A percentile compares a stretch with the other conserved stretches of the same genome.
These are phyloP conservation scores for Penicillium simplicissimum DNA, from an alignment of 495 filamentous ascomycete genomes.

Conservation along the genomic window DNA sequence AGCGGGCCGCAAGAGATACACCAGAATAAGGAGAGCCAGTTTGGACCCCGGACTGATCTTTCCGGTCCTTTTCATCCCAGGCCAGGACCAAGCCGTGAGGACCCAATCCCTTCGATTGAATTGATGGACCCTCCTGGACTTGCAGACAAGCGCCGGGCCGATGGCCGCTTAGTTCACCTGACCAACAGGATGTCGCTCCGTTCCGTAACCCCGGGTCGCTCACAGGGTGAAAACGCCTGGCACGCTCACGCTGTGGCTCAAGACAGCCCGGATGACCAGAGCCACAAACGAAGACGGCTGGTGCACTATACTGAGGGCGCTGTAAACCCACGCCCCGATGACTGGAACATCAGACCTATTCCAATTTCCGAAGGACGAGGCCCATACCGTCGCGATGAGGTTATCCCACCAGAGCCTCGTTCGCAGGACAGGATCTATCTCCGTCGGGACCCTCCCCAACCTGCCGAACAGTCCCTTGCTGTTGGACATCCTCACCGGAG, in stretches of 20 bases:
- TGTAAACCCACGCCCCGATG: conserved; percentile 11
- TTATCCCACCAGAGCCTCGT: conserved; percentile 23
- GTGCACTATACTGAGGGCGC: conserved; percentile 24
- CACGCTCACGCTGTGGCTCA: conserved; percentile 9
- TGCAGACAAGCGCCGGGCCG: conserved; percentile 28
- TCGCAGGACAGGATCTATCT: conserved; percentile 22
- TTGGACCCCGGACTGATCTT: conserved; percentile 21
- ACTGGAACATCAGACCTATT: conserved; percentile 19
- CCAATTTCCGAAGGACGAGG: conserved; percentile 21
- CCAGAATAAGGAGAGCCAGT: conserved; percentile 21
- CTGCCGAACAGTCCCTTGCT: conserved; percentile 19
- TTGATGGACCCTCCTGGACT: conserved; percentile 41
- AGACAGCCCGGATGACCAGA: conserved; percentile 25
- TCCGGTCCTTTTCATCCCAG: conserved; percentile 21
- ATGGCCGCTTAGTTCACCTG: conserved; percentile 34
- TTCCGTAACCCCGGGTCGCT: conserved; percentile 36
- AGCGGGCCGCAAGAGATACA: conserved; percentile 33
- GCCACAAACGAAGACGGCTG: conserved; percentile 38
- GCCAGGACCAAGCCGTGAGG: conserved; percentile 28
- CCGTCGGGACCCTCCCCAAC: conserved; percentile 26
- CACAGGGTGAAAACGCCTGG: conserved; percentile 19
- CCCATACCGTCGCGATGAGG: conserved; percentile 23
- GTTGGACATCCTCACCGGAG: conserved; percentile 21
- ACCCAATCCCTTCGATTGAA: conserved; percentile 47
- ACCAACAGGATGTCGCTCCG: conserved; percentile 41